phyloP scores from a whole-genome alignment of 306 rosid genomes.

The Elaeagnus macrophylla region DNA sequence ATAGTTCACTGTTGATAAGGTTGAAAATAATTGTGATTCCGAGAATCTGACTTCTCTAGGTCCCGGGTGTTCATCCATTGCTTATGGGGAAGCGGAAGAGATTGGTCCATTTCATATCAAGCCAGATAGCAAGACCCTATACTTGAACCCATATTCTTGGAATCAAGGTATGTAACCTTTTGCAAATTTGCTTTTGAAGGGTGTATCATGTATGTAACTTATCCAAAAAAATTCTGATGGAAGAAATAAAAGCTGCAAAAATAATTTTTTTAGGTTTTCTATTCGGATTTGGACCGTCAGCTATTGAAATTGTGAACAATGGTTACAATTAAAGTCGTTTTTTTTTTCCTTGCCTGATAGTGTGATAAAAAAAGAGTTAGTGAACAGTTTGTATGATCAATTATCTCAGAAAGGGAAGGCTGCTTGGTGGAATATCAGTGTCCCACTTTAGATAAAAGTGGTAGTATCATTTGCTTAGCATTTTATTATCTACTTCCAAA shows the following conservation, averaged over 20 bases:
- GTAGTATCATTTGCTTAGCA: too few relatives aligned
- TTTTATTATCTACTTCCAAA: too few relatives aligned
- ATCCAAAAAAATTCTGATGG: background rate
- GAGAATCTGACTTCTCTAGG: conserved; percentile 33
- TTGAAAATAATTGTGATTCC: background rate
- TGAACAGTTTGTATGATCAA: background rate
- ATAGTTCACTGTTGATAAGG: background rate
- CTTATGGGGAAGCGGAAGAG: conserved; percentile 81
- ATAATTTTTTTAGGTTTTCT: too few relatives aligned
- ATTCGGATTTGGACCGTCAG: too few relatives aligned
- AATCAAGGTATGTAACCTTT: conserved; percentile 44
- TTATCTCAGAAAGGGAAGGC: background rate
- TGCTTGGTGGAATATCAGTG: too few relatives aligned
- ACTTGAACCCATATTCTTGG: conserved; percentile 78
- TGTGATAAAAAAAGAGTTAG: background rate
- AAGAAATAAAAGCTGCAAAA: background rate
- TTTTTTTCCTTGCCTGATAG: background rate
- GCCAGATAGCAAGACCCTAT: conserved; percentile 53
- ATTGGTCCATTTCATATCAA: conserved; percentile 77
- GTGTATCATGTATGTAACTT: background rate
- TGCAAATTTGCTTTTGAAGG: background rate
- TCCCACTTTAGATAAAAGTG: too few relatives aligned
- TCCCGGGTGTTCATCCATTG: conserved; percentile 94
- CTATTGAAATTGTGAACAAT: background rate
- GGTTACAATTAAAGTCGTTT: background rate